Evolutionary conservation across 129 eudicot species (phyloP).

Genomic region (Flaveria linearis): DNA sequence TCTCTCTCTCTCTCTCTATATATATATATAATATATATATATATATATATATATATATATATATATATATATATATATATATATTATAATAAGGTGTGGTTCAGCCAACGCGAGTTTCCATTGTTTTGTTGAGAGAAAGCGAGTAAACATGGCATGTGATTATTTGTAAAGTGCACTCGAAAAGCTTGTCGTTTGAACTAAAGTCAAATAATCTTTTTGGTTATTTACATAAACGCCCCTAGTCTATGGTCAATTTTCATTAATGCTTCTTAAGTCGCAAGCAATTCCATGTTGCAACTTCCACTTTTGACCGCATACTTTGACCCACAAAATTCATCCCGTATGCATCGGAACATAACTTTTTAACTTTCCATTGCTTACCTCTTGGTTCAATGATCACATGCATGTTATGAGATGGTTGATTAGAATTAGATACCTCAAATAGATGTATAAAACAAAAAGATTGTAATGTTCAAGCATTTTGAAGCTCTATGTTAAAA

Average conservation of each 20-base stretch:
- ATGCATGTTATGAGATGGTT: constrained; percentile 8
- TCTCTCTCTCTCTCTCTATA: too few species aligned
- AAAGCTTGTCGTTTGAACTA: constrained; percentile 8
- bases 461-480: not conserved
- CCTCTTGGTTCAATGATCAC: not conserved
- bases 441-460: too few species aligned
- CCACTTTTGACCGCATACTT: constrained; percentile 23
- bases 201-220: constrained; percentile 11
- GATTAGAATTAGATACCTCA: not conserved
- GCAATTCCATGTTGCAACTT: constrained; percentile 29
- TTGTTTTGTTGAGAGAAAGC: constrained; percentile 28
- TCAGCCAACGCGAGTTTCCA: constrained; percentile 13
- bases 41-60: too few species aligned
- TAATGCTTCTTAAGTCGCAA: constrained; percentile 28
- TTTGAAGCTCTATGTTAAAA: not conserved
- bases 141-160: constrained; percentile 38
- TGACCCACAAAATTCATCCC: not conserved
- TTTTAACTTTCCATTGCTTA: too few species aligned
- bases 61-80: not conserved
- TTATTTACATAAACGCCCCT: constrained; percentile 26
- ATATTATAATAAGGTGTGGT: not conserved
- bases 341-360: not conserved
- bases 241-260: constrained; percentile 19
- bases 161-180: constrained; percentile 28
- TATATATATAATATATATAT: too few species aligned